Base-by-base conservation (phyloP, 768 basidiomycete genomes). In the Pulveroboletus ravenelii region DNA sequence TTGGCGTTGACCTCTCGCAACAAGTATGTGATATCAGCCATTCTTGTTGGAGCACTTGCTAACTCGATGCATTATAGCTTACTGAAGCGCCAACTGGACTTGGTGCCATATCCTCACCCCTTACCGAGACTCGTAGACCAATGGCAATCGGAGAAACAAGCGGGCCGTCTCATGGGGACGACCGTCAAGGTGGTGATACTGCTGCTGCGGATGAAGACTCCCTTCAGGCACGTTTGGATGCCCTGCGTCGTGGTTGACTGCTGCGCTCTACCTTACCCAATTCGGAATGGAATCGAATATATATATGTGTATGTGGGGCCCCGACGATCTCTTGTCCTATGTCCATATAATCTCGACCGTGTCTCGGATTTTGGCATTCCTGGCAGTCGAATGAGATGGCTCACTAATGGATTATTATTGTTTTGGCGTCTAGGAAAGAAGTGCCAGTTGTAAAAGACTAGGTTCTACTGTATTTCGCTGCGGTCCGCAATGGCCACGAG, bases 161-260 rank as follows among this genome's bases (percentile, higher is more conserved):
- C 8, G 60, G 59, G 5, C 60, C 45, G 52, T 49, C 72, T 13
- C 69, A 73, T 17, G 67, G 66, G 37, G 70, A 70, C 23, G 73
- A 72, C 17, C 72, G 70, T 23, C 66, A 58, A 37, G 68, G 68
- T 5, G 70, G 68, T 17, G 74, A 72, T 15, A 75, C 66, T 31
- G 73, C 70, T 32, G 63, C 73, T 55, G 77, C 84, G 1, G 95
- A 94, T 57, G 89, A 97, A 69, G 94, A 96, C 66, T 90, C 89
- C 35, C 76, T 99, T 47, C 96, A 98, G 71, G 92, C 93, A 15
- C 77, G 96, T 54, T 68, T 99, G 56, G 93, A 98, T 71, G 91
- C 93, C 32, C 74, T 98, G 47, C 79, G 92, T 54, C 77, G 85
- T 62, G 80, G 85, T 32, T 89, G 66, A 75, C 35, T 34, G 45